A percentile compares a stretch with the other conserved stretches of the same genome.
These are phyloP conservation scores for Coemansia sp. DNA, from an alignment of 192 early-diverging fungal species.

Conservation along the genomic window DNA sequence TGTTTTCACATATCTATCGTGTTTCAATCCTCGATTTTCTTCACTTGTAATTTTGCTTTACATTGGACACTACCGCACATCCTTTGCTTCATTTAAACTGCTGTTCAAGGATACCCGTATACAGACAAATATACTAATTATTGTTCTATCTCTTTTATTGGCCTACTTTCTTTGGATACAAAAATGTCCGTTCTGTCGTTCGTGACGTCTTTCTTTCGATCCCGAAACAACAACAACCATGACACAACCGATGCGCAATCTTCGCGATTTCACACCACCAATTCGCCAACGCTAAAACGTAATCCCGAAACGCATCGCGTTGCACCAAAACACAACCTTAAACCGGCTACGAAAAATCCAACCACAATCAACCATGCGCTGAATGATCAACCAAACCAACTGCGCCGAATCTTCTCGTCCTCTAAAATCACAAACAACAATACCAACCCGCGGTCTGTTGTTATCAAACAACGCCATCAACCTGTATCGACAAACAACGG, in stretches of 20 bases:
- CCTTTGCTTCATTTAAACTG: too few species aligned
- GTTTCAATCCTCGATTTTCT: too few species aligned
- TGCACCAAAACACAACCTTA: constrained; percentile 24
- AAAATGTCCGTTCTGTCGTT: constrained; percentile 50
- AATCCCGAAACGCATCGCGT: constrained; percentile 4
- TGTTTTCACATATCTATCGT: too few species aligned
- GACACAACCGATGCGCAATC: constrained; percentile 7
- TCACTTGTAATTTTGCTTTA: too few species aligned
- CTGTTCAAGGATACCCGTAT: too few species aligned
- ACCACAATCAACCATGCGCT: constrained; percentile 9
- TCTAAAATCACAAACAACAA: constrained; percentile 22
- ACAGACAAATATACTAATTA: too few species aligned
- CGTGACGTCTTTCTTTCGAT: constrained; percentile 49
- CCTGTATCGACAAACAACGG: neutral
- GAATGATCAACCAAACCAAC: constrained; percentile 33
- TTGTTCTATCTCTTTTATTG: neutral
- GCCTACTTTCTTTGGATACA: neutral
- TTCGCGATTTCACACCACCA: constrained; percentile 7
- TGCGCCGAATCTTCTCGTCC: constrained; percentile 35
- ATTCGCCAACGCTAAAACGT: neutral
- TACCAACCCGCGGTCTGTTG: constrained; percentile 19
- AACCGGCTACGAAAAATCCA: constrained; percentile 12
- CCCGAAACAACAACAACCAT: constrained; percentile 30
- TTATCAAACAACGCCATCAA: constrained; percentile 19
- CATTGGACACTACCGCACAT: too few species aligned